Evolutionary conservation across 352 stramenopile genomes (phyloP).

Genomic region (Pythium apleroticum): DNA sequence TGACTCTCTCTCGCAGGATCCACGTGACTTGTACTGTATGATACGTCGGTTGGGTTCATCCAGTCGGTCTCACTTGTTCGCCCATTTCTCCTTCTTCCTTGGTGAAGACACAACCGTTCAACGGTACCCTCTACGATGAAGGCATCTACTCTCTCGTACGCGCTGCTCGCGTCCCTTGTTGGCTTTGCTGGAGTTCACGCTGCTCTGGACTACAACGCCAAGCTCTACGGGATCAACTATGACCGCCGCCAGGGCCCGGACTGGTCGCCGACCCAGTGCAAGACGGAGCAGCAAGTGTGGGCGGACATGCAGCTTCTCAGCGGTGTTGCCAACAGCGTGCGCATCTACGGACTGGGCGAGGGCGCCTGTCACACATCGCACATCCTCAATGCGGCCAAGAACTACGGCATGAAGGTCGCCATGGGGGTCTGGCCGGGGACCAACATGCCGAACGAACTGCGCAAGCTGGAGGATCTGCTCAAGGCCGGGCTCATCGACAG

Average conservation of each 20-base stretch:
- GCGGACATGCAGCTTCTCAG: conserved; percentile 58
- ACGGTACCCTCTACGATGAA: neutral
- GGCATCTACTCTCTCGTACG: neutral
- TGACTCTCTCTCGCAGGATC: neutral
- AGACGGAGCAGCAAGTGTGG: conserved; percentile 40
- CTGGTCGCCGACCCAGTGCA: conserved; percentile 50
- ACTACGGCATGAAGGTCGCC: conserved; percentile 47
- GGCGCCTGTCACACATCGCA: conserved; percentile 43
- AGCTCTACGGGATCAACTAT: conserved; percentile 76
- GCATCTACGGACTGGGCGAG: conserved; percentile 68
- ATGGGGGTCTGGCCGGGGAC: conserved; percentile 65
- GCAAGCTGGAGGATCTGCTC: conserved; percentile 42
- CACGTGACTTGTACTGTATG: too few species aligned
- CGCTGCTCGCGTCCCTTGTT: neutral
- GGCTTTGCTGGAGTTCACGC: neutral
- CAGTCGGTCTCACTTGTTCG: neutral
- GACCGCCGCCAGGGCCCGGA: conserved; percentile 61
- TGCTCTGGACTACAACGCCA: conserved; percentile 38
- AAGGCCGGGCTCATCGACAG: conserved; percentile 39
- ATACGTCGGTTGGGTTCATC: neutral
- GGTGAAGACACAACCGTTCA: neutral
- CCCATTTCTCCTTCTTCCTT: neutral
- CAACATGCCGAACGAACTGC: conserved; percentile 47
- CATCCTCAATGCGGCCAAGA: conserved; percentile 47
- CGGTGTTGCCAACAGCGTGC: conserved; percentile 47